Evolutionary conservation across 2,329 filamentous ascomycete species (phyloP).

Genomic region (Lachnellula suecica): DNA sequence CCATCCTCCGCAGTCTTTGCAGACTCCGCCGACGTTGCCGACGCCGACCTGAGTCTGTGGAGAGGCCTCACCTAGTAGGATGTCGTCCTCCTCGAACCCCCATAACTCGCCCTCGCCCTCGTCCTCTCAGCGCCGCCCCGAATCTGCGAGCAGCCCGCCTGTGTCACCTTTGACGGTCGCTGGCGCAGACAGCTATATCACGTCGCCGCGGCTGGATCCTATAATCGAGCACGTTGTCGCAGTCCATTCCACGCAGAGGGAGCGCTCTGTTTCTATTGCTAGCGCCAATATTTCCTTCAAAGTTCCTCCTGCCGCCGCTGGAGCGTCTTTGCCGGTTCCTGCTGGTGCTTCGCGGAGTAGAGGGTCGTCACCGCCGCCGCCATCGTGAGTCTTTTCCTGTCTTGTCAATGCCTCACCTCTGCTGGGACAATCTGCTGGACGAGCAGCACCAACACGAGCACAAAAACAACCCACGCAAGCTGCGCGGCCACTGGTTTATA

Average conservation of each 20-base stretch:
- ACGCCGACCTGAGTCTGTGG: slow-evolving; percentile 11
- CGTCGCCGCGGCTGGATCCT: slow-evolving; percentile 25
- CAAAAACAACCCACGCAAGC: not conserved
- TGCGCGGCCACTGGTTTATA: not conserved
- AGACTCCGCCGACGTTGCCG: slow-evolving; percentile 5
- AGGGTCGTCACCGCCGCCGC: slow-evolving; percentile 38
- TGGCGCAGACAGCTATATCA: slow-evolving; percentile 14
- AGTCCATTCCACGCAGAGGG: slow-evolving; percentile 18
- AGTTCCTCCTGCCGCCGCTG: slow-evolving; percentile 9
- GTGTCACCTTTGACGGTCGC: slow-evolving; percentile 21
- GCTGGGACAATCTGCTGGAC: no score
- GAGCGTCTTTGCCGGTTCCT: no score
- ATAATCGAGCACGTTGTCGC: slow-evolving; percentile 34
- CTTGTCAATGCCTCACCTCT: not conserved
- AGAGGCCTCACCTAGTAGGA: slow-evolving; percentile 10
- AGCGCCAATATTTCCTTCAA: slow-evolving; percentile 31
- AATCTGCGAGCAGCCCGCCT: slow-evolving; percentile 17
- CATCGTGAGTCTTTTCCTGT: slow-evolving; percentile 30
- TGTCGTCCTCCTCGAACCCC: not conserved
- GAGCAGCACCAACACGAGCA: not conserved
- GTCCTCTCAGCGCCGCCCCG: slow-evolving; percentile 1
- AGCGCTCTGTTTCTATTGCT: slow-evolving; percentile 21
- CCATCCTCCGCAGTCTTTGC: slow-evolving; percentile 9
- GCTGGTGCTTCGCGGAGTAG: slow-evolving; percentile 19
- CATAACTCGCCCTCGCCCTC: no score